Evolutionary conservation across 202 grass and related monocot genomes (phyloP).

Genomic region (Dendrocalamus latiflorus): DNA sequence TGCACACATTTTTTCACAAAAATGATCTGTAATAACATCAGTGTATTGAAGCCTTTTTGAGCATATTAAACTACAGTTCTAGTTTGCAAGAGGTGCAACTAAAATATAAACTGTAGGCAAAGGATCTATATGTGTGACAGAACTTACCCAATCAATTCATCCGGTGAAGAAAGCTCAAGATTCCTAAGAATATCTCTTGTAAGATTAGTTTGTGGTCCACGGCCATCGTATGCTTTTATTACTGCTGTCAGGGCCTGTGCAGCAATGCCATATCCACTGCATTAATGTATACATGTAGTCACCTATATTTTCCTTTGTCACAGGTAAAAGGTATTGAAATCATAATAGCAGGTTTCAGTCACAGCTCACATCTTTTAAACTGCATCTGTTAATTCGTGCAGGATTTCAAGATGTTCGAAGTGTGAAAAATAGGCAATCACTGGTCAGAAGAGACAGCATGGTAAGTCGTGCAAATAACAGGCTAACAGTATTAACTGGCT

Average conservation of each 20-base stretch:
- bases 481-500: background rate
- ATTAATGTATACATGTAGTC: slow-evolving; percentile 50
- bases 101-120: background rate
- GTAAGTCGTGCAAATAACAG: background rate
- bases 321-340: slow-evolving; percentile 20
- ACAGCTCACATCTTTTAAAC: background rate
- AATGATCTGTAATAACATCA: slow-evolving; percentile 12
- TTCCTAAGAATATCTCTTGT: slow-evolving; percentile 61
- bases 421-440: background rate
- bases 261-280: slow-evolving; percentile 99
- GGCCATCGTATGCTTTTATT: slow-evolving; percentile 77
- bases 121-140: background rate
- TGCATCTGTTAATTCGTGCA: background rate
- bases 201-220: slow-evolving; percentile 84
- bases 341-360: slow-evolving; percentile 9
- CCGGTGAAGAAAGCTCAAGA: slow-evolving; percentile 86
- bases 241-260: slow-evolving; percentile 92
- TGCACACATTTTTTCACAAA: background rate
- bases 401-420: slow-evolving; percentile 18
- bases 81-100: background rate
- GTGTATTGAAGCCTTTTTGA: background rate
- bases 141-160: slow-evolving; percentile 93
- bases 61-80: slow-evolving; percentile 8
- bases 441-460: background rate
- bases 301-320: slow-evolving; percentile 35